Conservation (phyloP, 192 early-diverging fungal species). For the Hyaloraphidium curvatum region DNA sequence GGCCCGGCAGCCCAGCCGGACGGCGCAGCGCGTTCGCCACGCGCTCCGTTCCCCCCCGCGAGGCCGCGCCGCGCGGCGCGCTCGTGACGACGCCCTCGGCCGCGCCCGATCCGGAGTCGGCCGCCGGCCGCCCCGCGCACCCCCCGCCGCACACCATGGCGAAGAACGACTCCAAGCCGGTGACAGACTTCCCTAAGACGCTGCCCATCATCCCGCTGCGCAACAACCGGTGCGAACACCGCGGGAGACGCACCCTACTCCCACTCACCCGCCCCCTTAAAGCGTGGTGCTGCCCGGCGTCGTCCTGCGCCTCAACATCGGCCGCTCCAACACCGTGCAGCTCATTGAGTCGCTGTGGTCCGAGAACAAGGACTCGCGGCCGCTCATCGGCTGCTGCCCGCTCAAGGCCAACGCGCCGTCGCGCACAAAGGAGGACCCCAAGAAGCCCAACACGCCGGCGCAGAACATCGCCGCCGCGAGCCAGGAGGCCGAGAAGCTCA, state of each 20-base stretch:
- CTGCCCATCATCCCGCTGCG: conserved; percentile 26
- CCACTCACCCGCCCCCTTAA: background rate
- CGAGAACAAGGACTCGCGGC: background rate
- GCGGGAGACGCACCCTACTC: background rate
- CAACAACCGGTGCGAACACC: conserved; percentile 12
- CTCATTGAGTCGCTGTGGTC: conserved; percentile 27
- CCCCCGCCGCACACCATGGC: no score
- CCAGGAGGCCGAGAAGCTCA: conserved; percentile 1
- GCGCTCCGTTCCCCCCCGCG: no score
- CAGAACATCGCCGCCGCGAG: background rate
- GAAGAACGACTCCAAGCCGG: no score
- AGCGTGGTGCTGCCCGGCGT: conserved; percentile 39
- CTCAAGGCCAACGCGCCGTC: conserved; percentile 5
- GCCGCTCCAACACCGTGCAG: conserved; percentile 26
- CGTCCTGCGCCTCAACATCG: conserved; percentile 35
- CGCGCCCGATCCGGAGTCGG: no score
- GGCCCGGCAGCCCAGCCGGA: no score
- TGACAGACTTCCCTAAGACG: conserved; percentile 24
- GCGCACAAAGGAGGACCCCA: background rate
- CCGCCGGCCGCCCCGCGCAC: no score
- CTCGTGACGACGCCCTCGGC: no score
- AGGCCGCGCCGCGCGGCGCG: no score
- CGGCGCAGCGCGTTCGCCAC: no score
- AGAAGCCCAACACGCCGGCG: background rate
- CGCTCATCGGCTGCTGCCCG: conserved; percentile 13